Percentiles rank a stretch among this genome's conserved stretches.
Conservation (phyloP, 2,329 filamentous ascomycete species). For the Lecanicillium sp. region DNA sequence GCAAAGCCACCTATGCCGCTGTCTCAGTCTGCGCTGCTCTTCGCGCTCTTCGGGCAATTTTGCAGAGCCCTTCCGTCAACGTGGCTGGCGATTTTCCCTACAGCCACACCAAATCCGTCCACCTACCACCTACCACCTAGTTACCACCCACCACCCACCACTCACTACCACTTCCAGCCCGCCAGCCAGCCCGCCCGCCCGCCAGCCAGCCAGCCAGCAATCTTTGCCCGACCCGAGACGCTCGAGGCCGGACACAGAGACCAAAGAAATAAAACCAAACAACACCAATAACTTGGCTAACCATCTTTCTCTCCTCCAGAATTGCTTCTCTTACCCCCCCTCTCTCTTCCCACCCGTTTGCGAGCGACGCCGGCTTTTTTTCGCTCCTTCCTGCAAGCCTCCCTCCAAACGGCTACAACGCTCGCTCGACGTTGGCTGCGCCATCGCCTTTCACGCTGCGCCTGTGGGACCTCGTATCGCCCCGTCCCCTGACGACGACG, state of each 20-base stretch:
- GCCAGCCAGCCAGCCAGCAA: too few relatives aligned
- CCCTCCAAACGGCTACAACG: conserved; percentile 8
- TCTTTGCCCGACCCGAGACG: too few relatives aligned
- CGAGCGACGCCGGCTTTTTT: background rate
- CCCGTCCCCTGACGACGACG: conserved; percentile 5
- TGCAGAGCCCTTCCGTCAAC: background rate
- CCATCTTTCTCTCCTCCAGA: background rate
- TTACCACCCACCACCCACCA: too few relatives aligned
- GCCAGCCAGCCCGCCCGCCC: too few relatives aligned
- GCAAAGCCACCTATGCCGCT: conserved; percentile 2
- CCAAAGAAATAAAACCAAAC: background rate
- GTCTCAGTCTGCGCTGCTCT: conserved; percentile 10
- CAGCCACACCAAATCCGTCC: too few relatives aligned
- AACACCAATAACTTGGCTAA: background rate
- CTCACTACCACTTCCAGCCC: too few relatives aligned
- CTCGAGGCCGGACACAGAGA: too few relatives aligned
- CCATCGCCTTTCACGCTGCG: conserved; percentile 2
- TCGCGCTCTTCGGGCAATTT: conserved; percentile 1
- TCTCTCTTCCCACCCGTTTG: background rate
- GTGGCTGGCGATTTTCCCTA: background rate
- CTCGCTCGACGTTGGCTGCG: conserved; percentile 7
- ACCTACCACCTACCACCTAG: too few relatives aligned
- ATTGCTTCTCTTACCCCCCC: background rate
- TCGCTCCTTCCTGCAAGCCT: background rate
- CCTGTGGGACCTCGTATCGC: conserved; percentile 14